Percentiles rank a stretch among this genome's conserved stretches.
Evolutionary conservation across 73 alveolate species (phyloP).

Genomic region (Loxodes magnus): DNA sequence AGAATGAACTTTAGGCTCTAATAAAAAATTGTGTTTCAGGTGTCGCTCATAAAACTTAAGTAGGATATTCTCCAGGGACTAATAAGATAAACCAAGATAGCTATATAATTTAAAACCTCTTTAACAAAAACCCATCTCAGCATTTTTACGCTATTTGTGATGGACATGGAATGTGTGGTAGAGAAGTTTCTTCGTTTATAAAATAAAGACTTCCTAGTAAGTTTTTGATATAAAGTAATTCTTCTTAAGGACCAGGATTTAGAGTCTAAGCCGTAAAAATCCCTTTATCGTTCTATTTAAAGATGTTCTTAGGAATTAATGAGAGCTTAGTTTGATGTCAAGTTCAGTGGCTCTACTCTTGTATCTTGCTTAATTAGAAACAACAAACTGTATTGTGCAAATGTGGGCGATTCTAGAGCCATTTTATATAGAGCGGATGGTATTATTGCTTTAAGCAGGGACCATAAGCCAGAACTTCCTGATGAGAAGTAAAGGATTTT

Average conservation of each 20-base stretch:
- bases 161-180: slow-evolving; percentile 96
- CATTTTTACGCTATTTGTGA: slow-evolving; percentile 85
- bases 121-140: too few species aligned
- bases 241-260: too few species aligned
- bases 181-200: slow-evolving; percentile 73
- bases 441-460: slow-evolving; percentile 60
- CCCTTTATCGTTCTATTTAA: too few species aligned
- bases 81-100: too few species aligned
- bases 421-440: slow-evolving; percentile 57
- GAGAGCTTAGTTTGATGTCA: too few species aligned
- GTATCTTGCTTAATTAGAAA: slow-evolving; percentile 57
- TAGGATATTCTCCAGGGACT: too few species aligned
- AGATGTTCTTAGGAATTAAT: too few species aligned
- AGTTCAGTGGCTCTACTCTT: slow-evolving; percentile 85
- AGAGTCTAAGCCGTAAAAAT: too few species aligned
- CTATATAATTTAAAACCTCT: too few species aligned
- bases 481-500: slow-evolving; percentile 62
- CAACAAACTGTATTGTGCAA: slow-evolving; percentile 59
- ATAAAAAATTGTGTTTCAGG: too few species aligned
- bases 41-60: too few species aligned
- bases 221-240: slow-evolving; percentile 10
- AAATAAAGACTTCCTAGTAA: slow-evolving; percentile 59
- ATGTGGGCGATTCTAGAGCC: slow-evolving; percentile 88
- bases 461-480: slow-evolving; percentile 78
- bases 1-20: too few species aligned